Percentiles rank a stretch among this genome's conserved stretches.
Conservation (phyloP, 2,329 filamentous ascomycete genomes). For the Calycina marina region DNA sequence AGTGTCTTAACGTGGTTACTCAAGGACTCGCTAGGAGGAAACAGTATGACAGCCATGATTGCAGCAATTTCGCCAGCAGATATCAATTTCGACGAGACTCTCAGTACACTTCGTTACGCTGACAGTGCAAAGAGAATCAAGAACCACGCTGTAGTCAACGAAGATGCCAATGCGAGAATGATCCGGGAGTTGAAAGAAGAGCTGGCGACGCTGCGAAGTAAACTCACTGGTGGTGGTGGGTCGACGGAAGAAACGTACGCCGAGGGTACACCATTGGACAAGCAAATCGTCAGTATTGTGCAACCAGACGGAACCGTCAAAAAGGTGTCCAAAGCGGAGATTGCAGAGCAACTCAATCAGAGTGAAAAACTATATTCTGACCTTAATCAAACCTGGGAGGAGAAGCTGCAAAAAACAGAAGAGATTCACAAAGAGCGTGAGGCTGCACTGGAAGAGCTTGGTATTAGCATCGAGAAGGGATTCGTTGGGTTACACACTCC, state of each 20-base stretch:
- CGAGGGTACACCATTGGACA: conserved; percentile 78
- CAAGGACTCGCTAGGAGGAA: conserved; percentile 93
- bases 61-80: conserved; percentile 95
- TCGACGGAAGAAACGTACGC: conserved; percentile 73
- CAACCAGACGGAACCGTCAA: conserved; percentile 73
- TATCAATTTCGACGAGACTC: conserved; percentile 97
- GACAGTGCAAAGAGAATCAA: conserved; percentile 98
- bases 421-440: conserved; percentile 96
- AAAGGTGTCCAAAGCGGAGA: conserved; percentile 96
- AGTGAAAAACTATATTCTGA: conserved; percentile 94
- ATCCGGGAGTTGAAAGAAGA: conserved; percentile 97
- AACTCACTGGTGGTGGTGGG: conserved; percentile 51
- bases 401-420: conserved; percentile 89
- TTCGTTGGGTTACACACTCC: conserved; percentile 91
- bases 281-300: conserved; percentile 93
- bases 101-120: conserved; percentile 89
- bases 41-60: conserved; percentile 99
- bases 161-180: conserved; percentile 97
- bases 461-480: conserved; percentile 97
- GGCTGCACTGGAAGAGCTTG: conserved; percentile 84
- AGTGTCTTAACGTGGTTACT: conserved; percentile 91
- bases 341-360: conserved; percentile 88
- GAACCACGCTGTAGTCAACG: conserved; percentile 98
- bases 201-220: conserved; percentile 68
- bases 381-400: conserved; percentile 96